Evolutionary conservation across 306 rosid genomes (phyloP), one percentile per base, ranked within the genome.

Genomic region (Cucumis cinereus): DNA sequence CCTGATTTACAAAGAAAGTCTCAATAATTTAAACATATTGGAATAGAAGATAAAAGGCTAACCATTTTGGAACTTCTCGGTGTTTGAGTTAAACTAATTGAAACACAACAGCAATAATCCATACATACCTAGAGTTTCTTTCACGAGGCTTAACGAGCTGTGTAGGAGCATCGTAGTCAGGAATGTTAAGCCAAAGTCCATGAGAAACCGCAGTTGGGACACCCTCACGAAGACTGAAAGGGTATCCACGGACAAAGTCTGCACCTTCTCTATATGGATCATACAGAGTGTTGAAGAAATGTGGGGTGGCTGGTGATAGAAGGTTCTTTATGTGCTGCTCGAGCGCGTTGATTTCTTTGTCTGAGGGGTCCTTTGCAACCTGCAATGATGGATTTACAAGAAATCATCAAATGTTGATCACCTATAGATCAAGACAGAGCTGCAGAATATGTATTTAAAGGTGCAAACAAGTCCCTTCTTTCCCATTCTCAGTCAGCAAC

Each of bases 151-250:
- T 86, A 60, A 82, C 88, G 24, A 84, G 82, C 81, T 82, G 86
- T 2, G 90, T 84, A 1, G 88, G 83, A 26, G 88, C 87, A 30
- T 86, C 96, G 15, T 90, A 87, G 69, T 90, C 96, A 10, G 89
- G 96, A 73, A 90, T 85, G 85, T 90, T 88, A 58, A 84, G 92
- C 92, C 96, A 90, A 7, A 88, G 88, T 2, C 92, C 92, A 10
- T 90, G 96, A 79, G 92, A 88, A 71, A 84, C 86, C 8, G 96
- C 91, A 4, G 96, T 90, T 7, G 93, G 89, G 6, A 83, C 86
- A 41, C 93, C 93, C 80, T 91, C 91, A 10, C 90, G 79, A 20
- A 89, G 79, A 81, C 93, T 88, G 84, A 88, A 90, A 20, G 92
- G 96, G 79, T 90, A 90, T 53, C 91, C 91, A 4, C 87, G 86